phyloP scores from a whole-genome alignment of 2,329 filamentous ascomycete genomes.

The Sphaerulina vaccinii region DNA sequence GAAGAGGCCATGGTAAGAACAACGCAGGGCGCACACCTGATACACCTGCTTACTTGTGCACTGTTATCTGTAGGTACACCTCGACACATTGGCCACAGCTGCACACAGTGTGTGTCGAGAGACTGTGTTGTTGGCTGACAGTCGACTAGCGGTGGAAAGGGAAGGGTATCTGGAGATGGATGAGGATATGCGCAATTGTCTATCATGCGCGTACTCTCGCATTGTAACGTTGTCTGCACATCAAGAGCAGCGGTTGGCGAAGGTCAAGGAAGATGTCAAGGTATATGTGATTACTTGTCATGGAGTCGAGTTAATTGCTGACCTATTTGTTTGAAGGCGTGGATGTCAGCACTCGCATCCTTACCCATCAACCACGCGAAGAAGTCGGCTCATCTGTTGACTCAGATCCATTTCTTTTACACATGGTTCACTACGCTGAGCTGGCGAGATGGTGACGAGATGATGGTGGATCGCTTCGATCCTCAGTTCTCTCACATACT shows the following conservation, averaged over 20 bases:
- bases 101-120: conserved; percentile 18
- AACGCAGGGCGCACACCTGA: too few species aligned
- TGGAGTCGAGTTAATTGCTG: too few species aligned
- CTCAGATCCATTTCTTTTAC: conserved; percentile 24
- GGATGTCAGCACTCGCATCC: conserved; percentile 19
- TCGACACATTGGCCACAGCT: conserved; percentile 18
- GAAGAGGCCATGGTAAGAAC: conserved; percentile 23
- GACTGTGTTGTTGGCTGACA: conserved; percentile 18
- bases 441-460: conserved; percentile 21
- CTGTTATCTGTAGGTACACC: too few species aligned
- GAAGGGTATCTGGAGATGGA: conserved; percentile 16
- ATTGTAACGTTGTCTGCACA: conserved; percentile 8
- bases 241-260: conserved; percentile 8
- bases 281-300: too few species aligned
- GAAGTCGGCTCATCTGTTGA: conserved; percentile 16
- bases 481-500: conserved; percentile 19
- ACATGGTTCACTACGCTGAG: conserved; percentile 19
- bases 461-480: conserved; percentile 21
- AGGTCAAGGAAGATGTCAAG: conserved; percentile 18
- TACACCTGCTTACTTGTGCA: too few species aligned
- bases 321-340: too few species aligned
- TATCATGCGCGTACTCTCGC: conserved; percentile 20
- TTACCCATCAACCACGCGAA: conserved; percentile 3
- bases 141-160: conserved; percentile 11
- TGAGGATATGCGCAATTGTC: conserved; percentile 21